Conservation (phyloP, 148 eudicot species). For the Suaeda aralocaspica region DNA sequence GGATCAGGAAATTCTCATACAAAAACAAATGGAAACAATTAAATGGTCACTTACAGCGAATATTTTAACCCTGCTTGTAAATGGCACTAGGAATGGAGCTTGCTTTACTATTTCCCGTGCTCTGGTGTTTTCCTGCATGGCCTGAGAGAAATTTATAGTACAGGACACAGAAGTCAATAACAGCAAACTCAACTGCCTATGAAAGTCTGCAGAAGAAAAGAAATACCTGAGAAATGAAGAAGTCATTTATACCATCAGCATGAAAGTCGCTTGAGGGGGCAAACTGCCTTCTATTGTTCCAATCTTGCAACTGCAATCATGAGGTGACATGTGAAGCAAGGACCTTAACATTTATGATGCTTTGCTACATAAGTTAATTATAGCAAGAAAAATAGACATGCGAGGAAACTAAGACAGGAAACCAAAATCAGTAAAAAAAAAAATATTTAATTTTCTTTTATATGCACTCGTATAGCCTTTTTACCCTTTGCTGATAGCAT, state of each 20-base stretch:
- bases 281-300: constrained; percentile 94
- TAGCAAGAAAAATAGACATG: neutral
- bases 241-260: constrained; percentile 91
- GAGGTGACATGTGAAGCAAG: constrained; percentile 16
- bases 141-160: constrained; percentile 41
- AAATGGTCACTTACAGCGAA: constrained; percentile 62
- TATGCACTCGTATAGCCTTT: neutral
- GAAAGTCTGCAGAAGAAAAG: neutral
- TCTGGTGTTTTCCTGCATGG: constrained; percentile 74
- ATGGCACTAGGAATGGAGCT: constrained; percentile 94
- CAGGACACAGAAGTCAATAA: constrained; percentile 5
- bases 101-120: constrained; percentile 75
- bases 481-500: neutral
- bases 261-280: constrained; percentile 80
- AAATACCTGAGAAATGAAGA: constrained; percentile 83
- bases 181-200: neutral
- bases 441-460: neutral
- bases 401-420: neutral
- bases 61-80: constrained; percentile 88
- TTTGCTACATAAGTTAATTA: neutral
- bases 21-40: neutral
- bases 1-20: neutral
- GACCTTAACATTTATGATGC: neutral
- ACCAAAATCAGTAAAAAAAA: neutral
- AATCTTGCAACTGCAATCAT: constrained; percentile 80